phyloP scores from a whole-genome alignment of 2,329 filamentous ascomycete species.

The Neonectria coccinea region DNA sequence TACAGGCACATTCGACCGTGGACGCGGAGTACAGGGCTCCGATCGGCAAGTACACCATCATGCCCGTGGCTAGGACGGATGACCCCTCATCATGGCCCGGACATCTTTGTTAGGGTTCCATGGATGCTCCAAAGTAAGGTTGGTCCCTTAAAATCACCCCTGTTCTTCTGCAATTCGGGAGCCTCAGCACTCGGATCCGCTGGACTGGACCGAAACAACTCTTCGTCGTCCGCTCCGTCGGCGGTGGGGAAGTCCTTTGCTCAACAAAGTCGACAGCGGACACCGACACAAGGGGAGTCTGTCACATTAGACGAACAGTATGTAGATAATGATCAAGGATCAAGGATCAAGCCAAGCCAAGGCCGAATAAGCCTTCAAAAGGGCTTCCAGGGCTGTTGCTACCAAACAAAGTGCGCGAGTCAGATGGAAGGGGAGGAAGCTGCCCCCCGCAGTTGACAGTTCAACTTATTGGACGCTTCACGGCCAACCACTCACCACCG shows the following conservation, averaged over 20 bases:
- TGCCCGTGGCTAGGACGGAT: background rate
- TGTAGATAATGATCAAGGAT: background rate
- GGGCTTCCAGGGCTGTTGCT: background rate
- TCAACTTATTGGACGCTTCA: background rate
- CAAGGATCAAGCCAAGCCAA: constrained; percentile 1
- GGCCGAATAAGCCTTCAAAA: background rate
- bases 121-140: constrained; percentile 12
- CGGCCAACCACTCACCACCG: constrained; percentile 12
- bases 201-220: constrained; percentile 30
- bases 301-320: background rate
- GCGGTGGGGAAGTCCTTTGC: constrained; percentile 7
- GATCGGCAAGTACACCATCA: too few relatives aligned
- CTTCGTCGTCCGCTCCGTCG: constrained; percentile 27
- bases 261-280: constrained; percentile 9
- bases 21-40: too few relatives aligned
- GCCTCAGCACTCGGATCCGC: constrained; percentile 29
- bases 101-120: constrained; percentile 9
- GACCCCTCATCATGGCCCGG: background rate
- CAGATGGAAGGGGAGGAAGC: background rate
- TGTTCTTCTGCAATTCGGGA: constrained; percentile 31
- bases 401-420: constrained; percentile 1
- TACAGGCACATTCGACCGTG: background rate
- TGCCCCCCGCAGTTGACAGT: constrained; percentile 16
- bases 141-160: constrained; percentile 20
- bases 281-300: background rate